Evolutionary conservation across 2,329 filamentous ascomycete species (phyloP).

Genomic region (Penicillium oxalicum): DNA sequence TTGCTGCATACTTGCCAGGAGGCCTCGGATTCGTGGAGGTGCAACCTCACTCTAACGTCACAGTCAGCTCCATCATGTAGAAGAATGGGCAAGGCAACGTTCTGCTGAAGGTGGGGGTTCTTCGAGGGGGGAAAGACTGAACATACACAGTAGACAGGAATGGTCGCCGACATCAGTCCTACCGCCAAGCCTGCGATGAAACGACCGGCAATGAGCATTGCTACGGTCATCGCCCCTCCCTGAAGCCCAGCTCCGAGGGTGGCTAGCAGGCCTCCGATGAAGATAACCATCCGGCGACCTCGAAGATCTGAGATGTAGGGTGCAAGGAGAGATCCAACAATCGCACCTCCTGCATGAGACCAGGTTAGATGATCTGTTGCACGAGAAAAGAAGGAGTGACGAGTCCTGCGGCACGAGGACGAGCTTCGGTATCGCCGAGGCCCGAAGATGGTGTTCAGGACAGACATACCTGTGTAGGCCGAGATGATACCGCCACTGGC

Average conservation of each 20-base stretch:
- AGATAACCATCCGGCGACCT: slow-evolving; percentile 30
- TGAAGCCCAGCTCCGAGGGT: slow-evolving; percentile 32
- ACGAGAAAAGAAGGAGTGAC: no score
- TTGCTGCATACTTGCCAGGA: slow-evolving; percentile 39
- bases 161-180: slow-evolving; percentile 44
- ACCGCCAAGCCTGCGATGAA: slow-evolving; percentile 47
- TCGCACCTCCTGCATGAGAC: slow-evolving; percentile 30
- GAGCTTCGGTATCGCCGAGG: background rate
- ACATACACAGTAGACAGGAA: slow-evolving; percentile 44
- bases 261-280: slow-evolving; percentile 31
- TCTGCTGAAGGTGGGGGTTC: background rate
- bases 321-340: slow-evolving; percentile 31
- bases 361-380: slow-evolving; percentile 9
- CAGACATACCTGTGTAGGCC: slow-evolving; percentile 31
- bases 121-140: background rate
- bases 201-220: slow-evolving; percentile 47
- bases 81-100: background rate
- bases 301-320: slow-evolving; percentile 30
- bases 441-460: background rate
- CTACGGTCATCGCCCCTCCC: slow-evolving; percentile 31
- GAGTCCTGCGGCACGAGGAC: no score
- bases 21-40: slow-evolving; percentile 34
- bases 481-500: slow-evolving; percentile 37
- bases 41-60: slow-evolving; percentile 34
- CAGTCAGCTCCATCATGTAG: slow-evolving; percentile 3